Evolutionary conservation across 2,329 filamentous ascomycete genomes (phyloP), one percentile per base, ranked within the genome.

Genomic region (Diaporthe sp.): DNA sequence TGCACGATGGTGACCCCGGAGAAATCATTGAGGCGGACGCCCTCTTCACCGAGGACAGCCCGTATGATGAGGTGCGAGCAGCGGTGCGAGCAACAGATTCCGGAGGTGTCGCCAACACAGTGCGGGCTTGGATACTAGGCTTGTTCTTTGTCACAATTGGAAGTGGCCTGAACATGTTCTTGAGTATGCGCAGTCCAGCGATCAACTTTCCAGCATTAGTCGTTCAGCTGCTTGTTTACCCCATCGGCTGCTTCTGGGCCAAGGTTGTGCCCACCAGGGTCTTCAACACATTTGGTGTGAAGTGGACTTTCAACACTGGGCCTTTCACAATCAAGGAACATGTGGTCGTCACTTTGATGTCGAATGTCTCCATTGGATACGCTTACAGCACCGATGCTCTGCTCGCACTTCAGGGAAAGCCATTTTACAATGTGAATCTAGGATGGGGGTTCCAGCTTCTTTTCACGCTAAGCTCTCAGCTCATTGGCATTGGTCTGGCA

Each of bases 401-500:
- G 50, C 80, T 84, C 10, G 82, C 84, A 4, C 80, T 85, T 4
- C 83, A 85, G 71, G 83, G 83, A 25, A 83, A 83, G 76, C 82
- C 84, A 0, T 85, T 83, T 27, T 84, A 83, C 70, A 74, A 84
- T 25, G 84, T 84, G 8, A 83, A 86, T 6, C 80, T 86, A 0
- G 83, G 86, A 10, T 87, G 86, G 76, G 86, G 86, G 0, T 89
- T 88, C 73, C 84, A 88, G 56, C 78, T 89, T 2, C 79, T 89
- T 0, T 81, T 89, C 65, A 85, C 83, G 4, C 81, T 89, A 42
- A 87, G 86, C 44, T 88, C 86, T 1, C 87, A 89, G 76, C 78
- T 88, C n/a, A 85, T 89, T 70, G 88, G 89, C 0, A 88, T 89
- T 56, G 86, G 86, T 3, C 79, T 90, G 37, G 88, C 88, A 1